A percentile compares a stretch with the other conserved stretches of the same genome.
Evolutionary conservation across 805 yeast species (phyloP).

Genomic region (Wickerhamiella kazuoi): DNA sequence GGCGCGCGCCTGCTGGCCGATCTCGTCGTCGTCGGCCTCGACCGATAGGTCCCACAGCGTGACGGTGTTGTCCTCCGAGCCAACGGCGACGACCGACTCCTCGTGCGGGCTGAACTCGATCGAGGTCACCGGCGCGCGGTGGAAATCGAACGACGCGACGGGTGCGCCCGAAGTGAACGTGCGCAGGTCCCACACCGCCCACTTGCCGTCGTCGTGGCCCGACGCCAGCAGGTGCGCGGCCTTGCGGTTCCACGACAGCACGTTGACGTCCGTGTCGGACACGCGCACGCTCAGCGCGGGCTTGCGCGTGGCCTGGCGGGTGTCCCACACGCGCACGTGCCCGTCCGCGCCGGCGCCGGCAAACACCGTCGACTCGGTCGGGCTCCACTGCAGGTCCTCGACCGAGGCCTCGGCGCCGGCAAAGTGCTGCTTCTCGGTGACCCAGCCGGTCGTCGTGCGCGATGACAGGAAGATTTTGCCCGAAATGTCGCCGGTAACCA

Average conservation of each 20-base stretch:
- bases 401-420: conserved; percentile 41
- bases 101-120: conserved; percentile 89
- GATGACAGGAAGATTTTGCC: conserved; percentile 70
- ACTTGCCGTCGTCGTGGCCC: conserved; percentile 92
- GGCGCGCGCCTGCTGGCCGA: conserved; percentile 65
- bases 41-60: conserved; percentile 97
- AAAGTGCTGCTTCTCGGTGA: conserved; percentile 70
- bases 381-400: conserved; percentile 95
- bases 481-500: conserved; percentile 74
- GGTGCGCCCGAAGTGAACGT: conserved; percentile 56
- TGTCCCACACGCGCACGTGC: conserved; percentile 86
- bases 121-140: conserved; percentile 80
- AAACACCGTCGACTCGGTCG: conserved; percentile 78
- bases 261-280: conserved; percentile 72
- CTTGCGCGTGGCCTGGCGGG: conserved; percentile 77
- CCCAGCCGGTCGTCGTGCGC: conserved; percentile 61
- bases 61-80: conserved; percentile 91
- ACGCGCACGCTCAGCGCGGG: conserved; percentile 79
- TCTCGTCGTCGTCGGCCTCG: conserved; percentile 96
- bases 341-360: conserved; percentile 94
- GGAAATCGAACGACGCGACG: conserved; percentile 91
- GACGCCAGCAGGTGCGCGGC: conserved; percentile 77
- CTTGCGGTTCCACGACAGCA: conserved; percentile 85
- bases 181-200: conserved; percentile 98
- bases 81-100: conserved; percentile 89